Base-by-base conservation (phyloP, 2,329 filamentous ascomycete species). In the Cladosporium sp. region DNA sequence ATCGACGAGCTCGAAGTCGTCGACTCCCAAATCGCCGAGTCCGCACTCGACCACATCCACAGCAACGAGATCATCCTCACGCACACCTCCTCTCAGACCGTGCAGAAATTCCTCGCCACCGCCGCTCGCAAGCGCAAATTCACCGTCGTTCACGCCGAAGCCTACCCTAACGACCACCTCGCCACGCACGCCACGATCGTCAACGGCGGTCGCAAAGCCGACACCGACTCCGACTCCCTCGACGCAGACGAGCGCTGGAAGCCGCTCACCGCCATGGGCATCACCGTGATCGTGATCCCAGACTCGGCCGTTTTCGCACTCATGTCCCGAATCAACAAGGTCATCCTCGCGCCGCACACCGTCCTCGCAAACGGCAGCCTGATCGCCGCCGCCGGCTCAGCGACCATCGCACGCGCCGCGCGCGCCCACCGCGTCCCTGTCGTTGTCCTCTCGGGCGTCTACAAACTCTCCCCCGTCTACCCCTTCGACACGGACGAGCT, bases 291-390 rank as follows among this genome's bases (percentile, higher is more conserved):
- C 59, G 80, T 88, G 54, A 84, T 97, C 50, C 84, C 89, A 38
- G 91, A 95, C 68, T 86, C 84, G 7, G 88, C 89, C 8, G 80
- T 95, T 48, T 95, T 91, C 73, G 90, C 91, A 1, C 88, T 97
- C 62, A 97, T 99, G 88, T 88, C 91, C 7, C 84, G 87, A 54
- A 89, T 96, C 61, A 95, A 92, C 76, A 96, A 96, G 73, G 92
- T 99, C 54, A 88, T 99, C 43, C 77, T 99, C 6, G 86, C 88
- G 11, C 92, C 92, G 5, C 86, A 91, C 63, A 86, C 88, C 3
- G 88, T 52, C n/a, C 83, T 95, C 40, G 88, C 89, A 43, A 93
- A 95, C 62, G 93, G 93, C 45, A 88, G 88, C 6, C 80, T 96
- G 20, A 79, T 97, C 22, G 87, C 89, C 15, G 86, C 90, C 36